Base-by-base conservation (phyloP, 176 grass and related monocot species). In the Alloteropsis semialata region DNA sequence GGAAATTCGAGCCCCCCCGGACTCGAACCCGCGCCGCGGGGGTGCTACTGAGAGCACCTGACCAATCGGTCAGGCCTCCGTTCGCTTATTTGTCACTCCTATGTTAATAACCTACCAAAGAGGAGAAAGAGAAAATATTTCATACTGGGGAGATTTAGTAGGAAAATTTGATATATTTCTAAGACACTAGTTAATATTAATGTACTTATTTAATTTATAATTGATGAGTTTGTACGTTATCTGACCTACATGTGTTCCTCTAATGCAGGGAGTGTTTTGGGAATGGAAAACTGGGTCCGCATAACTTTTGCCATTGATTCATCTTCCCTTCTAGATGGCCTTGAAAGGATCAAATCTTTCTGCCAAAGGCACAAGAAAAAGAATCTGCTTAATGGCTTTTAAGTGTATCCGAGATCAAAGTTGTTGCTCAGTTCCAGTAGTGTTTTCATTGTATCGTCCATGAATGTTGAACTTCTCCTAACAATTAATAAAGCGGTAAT, bases 231-330 rank as follows among this genome's bases (percentile, higher is more conserved):
- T 15, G 12, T 22, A 24, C 60, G 5, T 8, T 60, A 12, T 24
- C 22, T 37, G 22, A 64, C 39, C 38, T 59, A 76, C 1, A 2
- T 45, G 3, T 48, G 17, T 48, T 36, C 13, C 28, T 29, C 21
- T 19, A 73, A 57, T 30, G 45, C 9, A 89, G 88, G 83, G 36
- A 86, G 82, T 82, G 88, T 89, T 36, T n/a, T 89, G 1, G 88
- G 88, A 76, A 86, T 89, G 88, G 53, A 77, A 21, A 86, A 89
- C 14, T 89, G 88, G 88, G 29, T 86, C 0, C 88, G 88, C 1
- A 77, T 89, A 81, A 89, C 88, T 19, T 89, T 89, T 63, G 88
- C 88, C n/a, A 82, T 85, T 21, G 78, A 82, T 64, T 62, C 83
- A 25, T 82, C 73, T 77, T 89, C 82, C 77, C 88, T 89, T 56